Percentiles rank a stretch among this genome's conserved stretches.
phyloP scores from a whole-genome alignment of 2,329 filamentous ascomycete species.

The Alternaria novae-zelandiae region DNA sequence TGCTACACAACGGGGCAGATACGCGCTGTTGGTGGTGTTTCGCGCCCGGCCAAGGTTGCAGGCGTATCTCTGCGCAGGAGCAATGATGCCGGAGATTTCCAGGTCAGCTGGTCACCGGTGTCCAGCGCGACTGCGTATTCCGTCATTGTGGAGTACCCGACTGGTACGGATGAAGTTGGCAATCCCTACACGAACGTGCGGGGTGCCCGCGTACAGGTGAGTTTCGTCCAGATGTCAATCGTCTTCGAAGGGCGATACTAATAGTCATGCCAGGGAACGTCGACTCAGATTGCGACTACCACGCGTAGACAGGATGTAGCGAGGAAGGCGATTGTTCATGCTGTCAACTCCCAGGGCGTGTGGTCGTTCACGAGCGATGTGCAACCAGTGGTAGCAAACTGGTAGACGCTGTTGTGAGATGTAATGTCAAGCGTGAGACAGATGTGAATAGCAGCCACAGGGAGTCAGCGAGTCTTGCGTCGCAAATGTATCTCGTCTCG shows the following conservation, averaged over 20 bases:
- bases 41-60: neutral
- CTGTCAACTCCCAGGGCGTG: constrained; percentile 7
- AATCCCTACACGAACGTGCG: constrained; percentile 8
- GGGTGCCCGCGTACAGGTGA: constrained; percentile 10
- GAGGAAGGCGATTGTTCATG: constrained; percentile 9
- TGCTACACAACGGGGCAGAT: constrained; percentile 6
- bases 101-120: constrained; percentile 7
- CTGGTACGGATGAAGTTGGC: constrained; percentile 10
- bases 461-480: neutral
- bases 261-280: neutral
- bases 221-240: neutral
- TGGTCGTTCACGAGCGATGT: constrained; percentile 12
- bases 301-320: constrained; percentile 1
- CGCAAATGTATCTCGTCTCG: neutral
- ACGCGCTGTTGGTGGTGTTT: neutral
- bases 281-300: neutral
- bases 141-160: constrained; percentile 14
- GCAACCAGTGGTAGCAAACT: constrained; percentile 2
- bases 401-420: neutral
- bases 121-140: constrained; percentile 10
- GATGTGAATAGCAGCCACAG: too few species aligned
- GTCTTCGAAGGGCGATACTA: neutral
- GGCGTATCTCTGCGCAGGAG: constrained; percentile 1
- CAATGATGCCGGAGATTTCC: constrained; percentile 9
- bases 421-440: too few species aligned